Percentiles rank a stretch among this genome's conserved stretches.
Conservation (phyloP, 2,329 filamentous ascomycete genomes). For the Trichoderma sp. region DNA sequence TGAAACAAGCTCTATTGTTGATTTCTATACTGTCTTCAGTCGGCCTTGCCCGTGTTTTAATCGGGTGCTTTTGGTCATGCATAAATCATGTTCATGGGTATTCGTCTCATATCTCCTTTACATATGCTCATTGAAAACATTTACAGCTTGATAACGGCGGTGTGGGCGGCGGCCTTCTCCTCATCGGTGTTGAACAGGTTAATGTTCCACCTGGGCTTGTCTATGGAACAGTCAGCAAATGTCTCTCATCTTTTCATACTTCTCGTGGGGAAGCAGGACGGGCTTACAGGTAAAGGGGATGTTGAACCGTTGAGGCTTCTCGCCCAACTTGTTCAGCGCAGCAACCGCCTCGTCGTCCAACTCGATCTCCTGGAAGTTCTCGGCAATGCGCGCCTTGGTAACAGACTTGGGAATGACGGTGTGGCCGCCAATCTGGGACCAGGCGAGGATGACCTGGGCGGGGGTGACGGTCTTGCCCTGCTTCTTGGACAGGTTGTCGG, state of each 20-base stretch:
- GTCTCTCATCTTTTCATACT: too few relatives aligned
- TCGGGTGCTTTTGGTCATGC: too few relatives aligned
- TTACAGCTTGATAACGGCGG: slow-evolving; percentile 46
- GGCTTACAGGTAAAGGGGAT: slow-evolving; percentile 47
- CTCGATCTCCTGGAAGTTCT: slow-evolving; percentile 70
- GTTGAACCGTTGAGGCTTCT: slow-evolving; percentile 51
- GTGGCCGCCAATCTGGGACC: slow-evolving; percentile 62
- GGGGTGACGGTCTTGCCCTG: slow-evolving; percentile 46
- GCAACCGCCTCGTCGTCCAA: slow-evolving; percentile 60
- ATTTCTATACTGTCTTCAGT: too few relatives aligned
- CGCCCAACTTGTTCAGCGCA: slow-evolving; percentile 63
- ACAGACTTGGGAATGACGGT: slow-evolving; percentile 77
- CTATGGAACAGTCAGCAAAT: slow-evolving; percentile 33
- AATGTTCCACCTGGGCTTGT: slow-evolving; percentile 58
- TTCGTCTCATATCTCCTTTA: background rate
- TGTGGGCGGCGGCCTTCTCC: slow-evolving; percentile 53
- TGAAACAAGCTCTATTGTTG: too few relatives aligned
- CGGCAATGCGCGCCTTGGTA: slow-evolving; percentile 65
- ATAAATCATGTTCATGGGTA: slow-evolving; percentile 8
- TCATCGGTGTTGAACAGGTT: slow-evolving; percentile 58
- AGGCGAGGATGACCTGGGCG: slow-evolving; percentile 57
- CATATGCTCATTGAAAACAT: background rate
- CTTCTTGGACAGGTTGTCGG: slow-evolving; percentile 47
- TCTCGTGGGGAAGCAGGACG: background rate
- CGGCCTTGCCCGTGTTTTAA: too few relatives aligned